Conservation (phyloP, 78 protist species). For the Dictyostelium capitatum region DNA sequence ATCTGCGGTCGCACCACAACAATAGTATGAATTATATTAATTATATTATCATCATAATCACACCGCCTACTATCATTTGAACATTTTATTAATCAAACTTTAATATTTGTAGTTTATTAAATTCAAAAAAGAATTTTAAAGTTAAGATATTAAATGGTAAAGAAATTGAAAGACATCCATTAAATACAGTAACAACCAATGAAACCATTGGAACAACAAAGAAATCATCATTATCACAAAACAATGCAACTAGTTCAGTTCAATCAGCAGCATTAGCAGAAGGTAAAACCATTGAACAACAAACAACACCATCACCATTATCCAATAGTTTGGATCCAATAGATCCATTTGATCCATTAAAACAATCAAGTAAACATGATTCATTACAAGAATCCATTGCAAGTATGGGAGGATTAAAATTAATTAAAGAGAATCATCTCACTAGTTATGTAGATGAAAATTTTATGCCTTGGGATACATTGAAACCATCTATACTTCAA, state of each 20-base stretch:
- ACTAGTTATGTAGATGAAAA: slow-evolving; percentile 48
- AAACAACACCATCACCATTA: slow-evolving; percentile 12
- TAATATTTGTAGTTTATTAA: not conserved
- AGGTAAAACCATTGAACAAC: not conserved
- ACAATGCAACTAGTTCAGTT: slow-evolving; percentile 1
- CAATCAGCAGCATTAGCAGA: not conserved
- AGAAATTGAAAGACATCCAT: slow-evolving; percentile 72
- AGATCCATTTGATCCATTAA: too few relatives aligned
- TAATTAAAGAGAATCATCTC: slow-evolving; percentile 21
- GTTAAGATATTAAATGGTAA: slow-evolving; percentile 27
- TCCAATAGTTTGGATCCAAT: slow-evolving; percentile 26
- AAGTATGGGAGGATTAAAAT: slow-evolving; percentile 73
- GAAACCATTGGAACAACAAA: not conserved
- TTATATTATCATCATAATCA: too few relatives aligned
- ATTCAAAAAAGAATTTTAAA: slow-evolving; percentile 28
- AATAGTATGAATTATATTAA: too few relatives aligned
- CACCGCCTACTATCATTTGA: too few relatives aligned
- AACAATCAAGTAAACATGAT: slow-evolving; percentile 1
- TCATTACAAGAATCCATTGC: slow-evolving; percentile 41
- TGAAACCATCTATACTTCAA: slow-evolving; percentile 81
- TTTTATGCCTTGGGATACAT: slow-evolving; percentile 84
- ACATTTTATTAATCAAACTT: not conserved
- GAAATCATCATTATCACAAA: not conserved
- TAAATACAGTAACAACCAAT: slow-evolving; percentile 3
- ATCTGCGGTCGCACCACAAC: too few relatives aligned